Conservation (phyloP, 2,329 filamentous ascomycete genomes). For the Neofusicoccum laricinum region DNA sequence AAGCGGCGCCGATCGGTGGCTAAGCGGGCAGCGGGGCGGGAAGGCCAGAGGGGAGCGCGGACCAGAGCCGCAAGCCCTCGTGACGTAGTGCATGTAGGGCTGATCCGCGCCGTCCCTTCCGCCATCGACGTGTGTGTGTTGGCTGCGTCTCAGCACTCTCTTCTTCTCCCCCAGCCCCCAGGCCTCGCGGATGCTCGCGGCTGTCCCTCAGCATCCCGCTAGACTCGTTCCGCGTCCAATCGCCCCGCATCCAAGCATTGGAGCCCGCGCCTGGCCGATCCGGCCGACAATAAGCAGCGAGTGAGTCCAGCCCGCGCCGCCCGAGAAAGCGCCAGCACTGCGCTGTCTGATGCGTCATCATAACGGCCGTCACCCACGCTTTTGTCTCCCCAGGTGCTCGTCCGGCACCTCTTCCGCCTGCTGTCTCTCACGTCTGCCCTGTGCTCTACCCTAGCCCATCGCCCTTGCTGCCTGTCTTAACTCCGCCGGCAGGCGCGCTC, state of each 20-base stretch:
- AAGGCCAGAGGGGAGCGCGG: neutral
- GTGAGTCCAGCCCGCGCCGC: neutral
- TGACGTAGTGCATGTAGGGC: conserved; percentile 11
- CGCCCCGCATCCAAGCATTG: neutral
- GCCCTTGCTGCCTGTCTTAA: neutral
- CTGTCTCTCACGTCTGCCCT: neutral
- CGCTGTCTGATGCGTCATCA: conserved; percentile 10
- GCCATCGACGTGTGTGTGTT: neutral
- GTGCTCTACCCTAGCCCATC: neutral
- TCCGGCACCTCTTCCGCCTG: neutral
- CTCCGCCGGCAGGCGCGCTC: neutral
- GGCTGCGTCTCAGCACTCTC: neutral
- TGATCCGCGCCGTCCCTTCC: conserved; percentile 4
- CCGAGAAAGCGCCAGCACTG: neutral
- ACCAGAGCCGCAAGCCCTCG: conserved; percentile 8
- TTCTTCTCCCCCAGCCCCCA: neutral
- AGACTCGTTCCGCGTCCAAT: neutral
- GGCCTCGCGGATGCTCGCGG: conserved; percentile 10
- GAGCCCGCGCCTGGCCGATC: neutral
- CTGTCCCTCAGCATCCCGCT: neutral
- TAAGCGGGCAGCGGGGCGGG: neutral
- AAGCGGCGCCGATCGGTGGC: conserved; percentile 8
- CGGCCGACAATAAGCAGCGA: neutral
- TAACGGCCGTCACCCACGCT: neutral
- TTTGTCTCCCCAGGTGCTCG: neutral